These are phyloP conservation scores for Cladorrhinum sp. DNA, from an alignment of 2,329 filamentous ascomycete genomes.

Conservation along the genomic window DNA sequence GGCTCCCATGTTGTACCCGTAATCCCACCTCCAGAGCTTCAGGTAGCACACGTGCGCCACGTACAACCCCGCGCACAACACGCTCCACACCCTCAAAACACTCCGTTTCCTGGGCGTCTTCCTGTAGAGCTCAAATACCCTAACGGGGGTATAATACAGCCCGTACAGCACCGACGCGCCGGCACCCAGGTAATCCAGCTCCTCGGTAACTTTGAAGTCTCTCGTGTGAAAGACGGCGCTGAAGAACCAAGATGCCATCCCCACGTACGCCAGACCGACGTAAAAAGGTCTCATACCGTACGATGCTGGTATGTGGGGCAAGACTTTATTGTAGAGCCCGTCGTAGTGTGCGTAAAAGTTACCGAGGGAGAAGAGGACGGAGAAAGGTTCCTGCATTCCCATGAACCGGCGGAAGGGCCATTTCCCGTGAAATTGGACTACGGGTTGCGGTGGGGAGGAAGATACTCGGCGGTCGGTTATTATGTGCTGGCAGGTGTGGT, in stretches of 20 bases:
- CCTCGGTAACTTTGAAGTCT: conserved; percentile 82
- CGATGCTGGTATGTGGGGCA: conserved; percentile 63
- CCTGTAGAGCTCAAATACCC: conserved; percentile 78
- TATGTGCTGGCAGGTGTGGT: conserved; percentile 96
- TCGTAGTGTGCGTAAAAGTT: conserved; percentile 84
- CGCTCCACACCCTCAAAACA: conserved; percentile 72
- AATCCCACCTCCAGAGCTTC: conserved; percentile 85
- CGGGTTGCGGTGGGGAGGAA: conserved; percentile 51
- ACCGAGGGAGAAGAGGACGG: conserved; percentile 86
- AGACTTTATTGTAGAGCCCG: conserved; percentile 69
- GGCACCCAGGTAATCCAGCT: conserved; percentile 93
- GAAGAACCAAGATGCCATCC: conserved; percentile 79
- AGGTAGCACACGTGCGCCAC: conserved; percentile 76
- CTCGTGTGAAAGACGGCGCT: conserved; percentile 90
- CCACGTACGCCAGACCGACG: conserved; percentile 73
- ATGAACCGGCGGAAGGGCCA: conserved; percentile 93
- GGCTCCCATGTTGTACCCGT: conserved; percentile 96
- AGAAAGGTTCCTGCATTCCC: conserved; percentile 93
- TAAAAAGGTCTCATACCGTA: conserved; percentile 83
- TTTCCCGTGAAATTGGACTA: conserved; percentile 97
- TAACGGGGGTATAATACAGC: conserved; percentile 77
- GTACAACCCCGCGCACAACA: conserved; percentile 69
- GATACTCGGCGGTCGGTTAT: conserved; percentile 70
- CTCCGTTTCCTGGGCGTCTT: conserved; percentile 36
- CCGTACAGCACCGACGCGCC: conserved; percentile 89